These are phyloP conservation scores for Phyllosticta citribraziliensis DNA, from an alignment of 2,329 filamentous ascomycete species.

Conservation along the genomic window DNA sequence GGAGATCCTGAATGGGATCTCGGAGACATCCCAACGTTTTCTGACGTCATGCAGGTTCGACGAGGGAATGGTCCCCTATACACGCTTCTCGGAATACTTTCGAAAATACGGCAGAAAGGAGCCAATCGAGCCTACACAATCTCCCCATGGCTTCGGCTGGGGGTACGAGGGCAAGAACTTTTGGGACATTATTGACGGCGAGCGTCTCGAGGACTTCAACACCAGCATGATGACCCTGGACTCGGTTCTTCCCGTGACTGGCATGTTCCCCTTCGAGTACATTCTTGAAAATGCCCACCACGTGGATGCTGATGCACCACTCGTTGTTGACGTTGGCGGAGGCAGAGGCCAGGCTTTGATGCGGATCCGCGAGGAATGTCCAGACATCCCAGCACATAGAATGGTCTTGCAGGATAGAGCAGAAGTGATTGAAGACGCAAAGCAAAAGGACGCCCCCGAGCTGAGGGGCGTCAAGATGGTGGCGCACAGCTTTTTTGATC, in stretches of 20 bases:
- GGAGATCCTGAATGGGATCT: neutral
- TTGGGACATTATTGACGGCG: conserved; percentile 2
- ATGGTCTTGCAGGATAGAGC: conserved; percentile 34
- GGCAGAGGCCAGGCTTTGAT: conserved; percentile 31
- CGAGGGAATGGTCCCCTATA: neutral
- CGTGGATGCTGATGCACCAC: conserved; percentile 1
- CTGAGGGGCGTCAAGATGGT: conserved; percentile 20
- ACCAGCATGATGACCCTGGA: conserved; percentile 4
- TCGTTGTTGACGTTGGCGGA: conserved; percentile 36
- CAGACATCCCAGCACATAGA: conserved; percentile 21
- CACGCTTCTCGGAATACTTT: conserved; percentile 1
- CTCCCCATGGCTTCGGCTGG: conserved; percentile 2
- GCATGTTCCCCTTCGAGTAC: conserved; percentile 1
- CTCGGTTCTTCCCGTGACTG: neutral
- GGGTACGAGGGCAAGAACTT: neutral
- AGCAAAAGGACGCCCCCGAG: conserved; percentile 10
- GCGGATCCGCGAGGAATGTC: conserved; percentile 22
- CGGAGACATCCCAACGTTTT: neutral
- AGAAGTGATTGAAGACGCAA: conserved; percentile 19
- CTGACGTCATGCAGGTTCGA: conserved; percentile 1
- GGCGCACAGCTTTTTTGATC: conserved; percentile 20
- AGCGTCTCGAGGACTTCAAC: neutral
- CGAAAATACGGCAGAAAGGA: conserved; percentile 5
- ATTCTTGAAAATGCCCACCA: conserved; percentile 1
- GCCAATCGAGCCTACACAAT: conserved; percentile 5